These are phyloP conservation scores for Acacia confusa DNA, from an alignment of 306 rosid genomes.

Conservation along the genomic window DNA sequence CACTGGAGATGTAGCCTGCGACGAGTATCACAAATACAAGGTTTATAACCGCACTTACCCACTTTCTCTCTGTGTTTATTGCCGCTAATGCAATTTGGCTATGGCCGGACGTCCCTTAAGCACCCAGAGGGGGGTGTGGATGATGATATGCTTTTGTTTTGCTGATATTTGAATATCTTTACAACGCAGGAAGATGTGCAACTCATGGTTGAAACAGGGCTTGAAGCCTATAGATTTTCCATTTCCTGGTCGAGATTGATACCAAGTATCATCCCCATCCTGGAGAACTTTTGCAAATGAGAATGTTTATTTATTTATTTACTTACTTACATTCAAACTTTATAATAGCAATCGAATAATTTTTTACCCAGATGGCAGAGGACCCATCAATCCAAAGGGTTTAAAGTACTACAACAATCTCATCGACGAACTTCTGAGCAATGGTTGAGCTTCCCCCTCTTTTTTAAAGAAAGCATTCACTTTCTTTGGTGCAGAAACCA, in stretches of 20 bases:
- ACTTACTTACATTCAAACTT: background rate
- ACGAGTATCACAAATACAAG: slow-evolving; percentile 72
- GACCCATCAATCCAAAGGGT: slow-evolving; percentile 72
- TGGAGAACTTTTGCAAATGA: background rate
- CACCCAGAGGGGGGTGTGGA: background rate
- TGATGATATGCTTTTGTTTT: background rate
- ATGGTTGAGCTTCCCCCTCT: slow-evolving; percentile 35
- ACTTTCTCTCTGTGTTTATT: background rate
- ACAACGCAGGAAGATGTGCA: slow-evolving; percentile 71
- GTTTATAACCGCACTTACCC: slow-evolving; percentile 25
- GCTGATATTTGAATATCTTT: background rate
- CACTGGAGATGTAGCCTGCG: slow-evolving; percentile 68
- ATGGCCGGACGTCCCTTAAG: background rate
- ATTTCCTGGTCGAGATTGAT: slow-evolving; percentile 88
- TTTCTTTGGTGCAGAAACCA: slow-evolving; percentile 26
- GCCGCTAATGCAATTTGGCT: background rate
- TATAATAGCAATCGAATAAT: background rate
- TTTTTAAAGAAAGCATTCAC: background rate
- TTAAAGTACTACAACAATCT: slow-evolving; percentile 74
- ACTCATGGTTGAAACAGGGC: slow-evolving; percentile 74
- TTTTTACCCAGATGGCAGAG: slow-evolving; percentile 60
- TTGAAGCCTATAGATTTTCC: slow-evolving; percentile 84
- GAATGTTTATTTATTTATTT: background rate
- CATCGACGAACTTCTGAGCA: slow-evolving; percentile 47
- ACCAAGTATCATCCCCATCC: slow-evolving; percentile 46